A percentile compares a stretch with the other conserved stretches of the same genome.
Evolutionary conservation across 1,139 yeast genomes (phyloP).

Genomic region (Scheffersomyces lignicola): DNA sequence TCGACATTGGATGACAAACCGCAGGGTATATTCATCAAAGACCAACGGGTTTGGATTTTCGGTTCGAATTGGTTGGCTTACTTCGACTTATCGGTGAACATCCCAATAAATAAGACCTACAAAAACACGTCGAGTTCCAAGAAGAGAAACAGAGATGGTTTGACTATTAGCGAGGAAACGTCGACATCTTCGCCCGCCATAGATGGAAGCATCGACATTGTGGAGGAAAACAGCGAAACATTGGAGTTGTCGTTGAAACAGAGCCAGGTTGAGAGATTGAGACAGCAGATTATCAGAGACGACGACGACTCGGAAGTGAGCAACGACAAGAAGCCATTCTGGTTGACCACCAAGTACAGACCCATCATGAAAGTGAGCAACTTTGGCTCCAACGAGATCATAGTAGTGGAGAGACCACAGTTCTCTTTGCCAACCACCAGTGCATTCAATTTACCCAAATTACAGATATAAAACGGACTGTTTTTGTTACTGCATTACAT

Average conservation of each 20-base stretch:
- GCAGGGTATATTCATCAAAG: conserved; percentile 61
- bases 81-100: conserved; percentile 64
- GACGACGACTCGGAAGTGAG: conserved; percentile 21
- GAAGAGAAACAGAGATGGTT: conserved; percentile 68
- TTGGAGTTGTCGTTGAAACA: conserved; percentile 33
- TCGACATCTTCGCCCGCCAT: conserved; percentile 11
- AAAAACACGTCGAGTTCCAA: conserved; percentile 29
- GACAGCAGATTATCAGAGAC: conserved; percentile 26
- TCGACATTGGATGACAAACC: conserved; percentile 65
- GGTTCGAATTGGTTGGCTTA: conserved; percentile 85
- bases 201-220: conserved; percentile 26
- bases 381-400: conserved; percentile 58
- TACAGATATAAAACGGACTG: conserved; percentile 41
- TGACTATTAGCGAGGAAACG: conserved; percentile 41
- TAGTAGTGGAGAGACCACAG: conserved; percentile 77
- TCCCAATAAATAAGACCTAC: conserved; percentile 44
- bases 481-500: conserved; percentile 5
- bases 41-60: conserved; percentile 68
- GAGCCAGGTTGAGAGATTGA: conserved; percentile 29
- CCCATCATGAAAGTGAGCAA: conserved; percentile 66
- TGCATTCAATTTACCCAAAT: conserved; percentile 74
- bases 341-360: conserved; percentile 76
- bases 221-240: conserved; percentile 33
- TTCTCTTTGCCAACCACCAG: conserved; percentile 60
- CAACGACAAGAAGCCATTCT: conserved; percentile 50